Percentiles rank a stretch among this genome's conserved stretches.
Evolutionary conservation across 306 rosid species (phyloP).

Genomic region (Lithocarpus polystachyus): DNA sequence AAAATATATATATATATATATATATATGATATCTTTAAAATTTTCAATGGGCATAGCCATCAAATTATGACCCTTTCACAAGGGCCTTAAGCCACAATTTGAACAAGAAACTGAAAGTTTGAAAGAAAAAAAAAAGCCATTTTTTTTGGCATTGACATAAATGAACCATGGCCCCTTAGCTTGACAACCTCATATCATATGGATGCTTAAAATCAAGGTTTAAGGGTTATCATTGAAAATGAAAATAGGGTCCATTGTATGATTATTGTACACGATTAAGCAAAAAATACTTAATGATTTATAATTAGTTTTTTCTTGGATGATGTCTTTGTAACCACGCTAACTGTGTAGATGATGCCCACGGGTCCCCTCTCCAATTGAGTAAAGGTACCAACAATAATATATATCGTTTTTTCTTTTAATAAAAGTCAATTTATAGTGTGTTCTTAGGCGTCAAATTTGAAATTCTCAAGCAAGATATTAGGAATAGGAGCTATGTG

Average conservation of each 20-base stretch:
- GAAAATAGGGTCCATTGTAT: slow-evolving; percentile 42
- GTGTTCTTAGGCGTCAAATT: slow-evolving; percentile 29
- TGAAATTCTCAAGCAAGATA: slow-evolving; percentile 28
- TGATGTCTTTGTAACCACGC: slow-evolving; percentile 52
- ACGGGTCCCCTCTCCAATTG: slow-evolving; percentile 35
- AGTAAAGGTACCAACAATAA: slow-evolving; percentile 18
- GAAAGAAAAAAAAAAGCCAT: not conserved
- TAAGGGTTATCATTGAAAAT: slow-evolving; percentile 34
- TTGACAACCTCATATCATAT: not conserved
- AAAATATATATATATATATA: too few species aligned
- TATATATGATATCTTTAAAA: not conserved
- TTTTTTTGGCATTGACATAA: not conserved
- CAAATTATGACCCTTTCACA: not conserved
- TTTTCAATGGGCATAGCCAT: not conserved
- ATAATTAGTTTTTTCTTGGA: slow-evolving; percentile 24
- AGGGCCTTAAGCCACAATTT: not conserved
- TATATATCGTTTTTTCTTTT: not conserved
- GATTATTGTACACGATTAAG: slow-evolving; percentile 43
- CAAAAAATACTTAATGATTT: slow-evolving; percentile 38
- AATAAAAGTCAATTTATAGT: not conserved
- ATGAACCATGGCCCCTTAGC: not conserved
- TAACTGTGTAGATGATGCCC: slow-evolving; percentile 40
- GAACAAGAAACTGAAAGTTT: not conserved
- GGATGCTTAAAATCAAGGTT: slow-evolving; percentile 24
- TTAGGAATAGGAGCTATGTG: not conserved